phyloP scores from a whole-genome alignment of 2,329 filamentous ascomycete species.

The Amphichorda felina region DNA sequence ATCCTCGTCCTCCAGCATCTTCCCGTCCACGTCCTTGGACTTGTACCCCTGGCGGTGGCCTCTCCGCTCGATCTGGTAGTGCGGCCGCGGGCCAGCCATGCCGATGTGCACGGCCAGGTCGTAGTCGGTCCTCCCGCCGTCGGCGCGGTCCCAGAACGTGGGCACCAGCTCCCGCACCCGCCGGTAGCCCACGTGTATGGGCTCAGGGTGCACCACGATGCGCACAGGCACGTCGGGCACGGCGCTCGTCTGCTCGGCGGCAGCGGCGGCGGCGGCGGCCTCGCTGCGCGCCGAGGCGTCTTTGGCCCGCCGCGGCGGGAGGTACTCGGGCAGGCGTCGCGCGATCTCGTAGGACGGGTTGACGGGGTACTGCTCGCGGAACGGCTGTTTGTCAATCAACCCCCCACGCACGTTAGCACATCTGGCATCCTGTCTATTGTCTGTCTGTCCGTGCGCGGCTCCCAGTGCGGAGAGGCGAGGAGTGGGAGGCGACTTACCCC shows the following conservation, averaged over 20 bases:
- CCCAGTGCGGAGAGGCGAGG: too few relatives aligned
- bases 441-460: too few relatives aligned
- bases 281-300: slow-evolving; percentile 16
- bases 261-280: slow-evolving; percentile 8
- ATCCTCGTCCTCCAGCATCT: slow-evolving; percentile 38
- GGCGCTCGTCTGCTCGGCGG: slow-evolving; percentile 4
- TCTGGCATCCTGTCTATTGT: too few relatives aligned
- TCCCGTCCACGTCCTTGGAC: slow-evolving; percentile 57
- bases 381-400: slow-evolving; percentile 43
- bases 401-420: too few relatives aligned
- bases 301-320: slow-evolving; percentile 39
- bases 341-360: slow-evolving; percentile 81
- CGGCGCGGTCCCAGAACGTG: slow-evolving; percentile 38
- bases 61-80: slow-evolving; percentile 60
- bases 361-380: slow-evolving; percentile 55
- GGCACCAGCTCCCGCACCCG: slow-evolving; percentile 54
- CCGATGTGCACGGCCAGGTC: slow-evolving; percentile 70
- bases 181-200: slow-evolving; percentile 62
- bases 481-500: slow-evolving; percentile 1
- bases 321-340: slow-evolving; percentile 49
- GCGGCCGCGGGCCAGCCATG: slow-evolving; percentile 53
- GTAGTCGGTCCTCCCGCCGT: not conserved
- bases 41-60: slow-evolving; percentile 63
- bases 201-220: slow-evolving; percentile 51
- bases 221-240: slow-evolving; percentile 33